Conservation (phyloP, 2,329 filamentous ascomycete species). For the Aotearoamyces nothofagi region DNA sequence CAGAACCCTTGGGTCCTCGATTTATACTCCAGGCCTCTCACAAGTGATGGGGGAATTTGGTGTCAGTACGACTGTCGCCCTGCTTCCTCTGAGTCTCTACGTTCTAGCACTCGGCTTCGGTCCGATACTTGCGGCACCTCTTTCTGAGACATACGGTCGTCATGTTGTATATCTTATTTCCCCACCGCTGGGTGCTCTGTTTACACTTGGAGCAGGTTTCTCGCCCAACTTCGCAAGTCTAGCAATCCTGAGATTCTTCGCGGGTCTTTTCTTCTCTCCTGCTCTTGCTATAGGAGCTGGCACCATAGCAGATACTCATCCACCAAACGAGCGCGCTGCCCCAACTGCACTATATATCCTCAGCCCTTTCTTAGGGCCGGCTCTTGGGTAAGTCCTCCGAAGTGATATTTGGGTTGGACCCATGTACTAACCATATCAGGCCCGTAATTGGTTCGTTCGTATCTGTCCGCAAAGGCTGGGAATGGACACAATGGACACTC, state of each 20-base stretch:
- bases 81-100: conserved; percentile 42
- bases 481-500: conserved; percentile 36
- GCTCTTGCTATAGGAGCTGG: conserved; percentile 33
- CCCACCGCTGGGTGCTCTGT: conserved; percentile 36
- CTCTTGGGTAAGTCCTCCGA: conserved; percentile 28
- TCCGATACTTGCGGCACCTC: conserved; percentile 41
- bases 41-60: conserved; percentile 28
- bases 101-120: conserved; percentile 49
- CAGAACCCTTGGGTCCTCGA: conserved; percentile 28
- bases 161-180: conserved; percentile 24
- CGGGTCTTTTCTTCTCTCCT: conserved; percentile 29
- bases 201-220: conserved; percentile 48
- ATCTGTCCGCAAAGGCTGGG: conserved; percentile 29
- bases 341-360: conserved; percentile 31
- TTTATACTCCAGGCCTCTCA: conserved; percentile 31
- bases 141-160: conserved; percentile 45
- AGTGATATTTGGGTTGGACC: no score
- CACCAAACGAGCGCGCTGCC: conserved; percentile 24
- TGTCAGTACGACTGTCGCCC: conserved; percentile 17
- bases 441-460: conserved; percentile 28
- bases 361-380: conserved; percentile 36
- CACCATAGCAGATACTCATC: conserved; percentile 32
- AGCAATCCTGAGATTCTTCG: conserved; percentile 30
- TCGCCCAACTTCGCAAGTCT: conserved; percentile 31
- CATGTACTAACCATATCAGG: conserved; percentile 7